phyloP scores from a whole-genome alignment of 345 rosid species.

The Rhodomyrtus tomentosa region DNA sequence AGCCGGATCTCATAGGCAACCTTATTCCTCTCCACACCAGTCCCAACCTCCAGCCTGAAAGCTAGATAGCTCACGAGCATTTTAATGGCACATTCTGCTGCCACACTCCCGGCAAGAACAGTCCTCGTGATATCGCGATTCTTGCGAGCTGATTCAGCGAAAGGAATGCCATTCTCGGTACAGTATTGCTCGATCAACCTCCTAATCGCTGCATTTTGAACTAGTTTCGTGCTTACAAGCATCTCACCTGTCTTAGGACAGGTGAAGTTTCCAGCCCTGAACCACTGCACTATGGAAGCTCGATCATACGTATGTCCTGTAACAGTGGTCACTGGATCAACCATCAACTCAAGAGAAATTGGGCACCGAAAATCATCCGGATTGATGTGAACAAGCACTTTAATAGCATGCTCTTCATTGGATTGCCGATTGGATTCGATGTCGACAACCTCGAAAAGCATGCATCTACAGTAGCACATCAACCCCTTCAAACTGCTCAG shows the following conservation, averaged over 20 bases:
- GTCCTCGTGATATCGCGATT: conserved; percentile 23
- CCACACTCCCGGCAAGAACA: conserved; percentile 32
- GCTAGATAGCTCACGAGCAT: conserved; percentile 37
- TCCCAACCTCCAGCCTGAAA: conserved; percentile 26
- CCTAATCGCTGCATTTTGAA: conserved; percentile 37
- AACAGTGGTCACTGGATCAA: conserved; percentile 48
- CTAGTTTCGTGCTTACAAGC: conserved; percentile 20
- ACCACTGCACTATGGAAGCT: conserved; percentile 53
- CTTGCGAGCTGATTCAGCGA: conserved; percentile 14
- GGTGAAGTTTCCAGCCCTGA: conserved; percentile 43
- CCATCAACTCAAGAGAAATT: conserved; percentile 62
- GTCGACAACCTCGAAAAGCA: conserved; percentile 31
- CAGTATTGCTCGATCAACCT: conserved; percentile 37
- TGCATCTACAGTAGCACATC: conserved; percentile 49
- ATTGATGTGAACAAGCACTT: conserved; percentile 18
- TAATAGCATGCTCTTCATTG: background rate
- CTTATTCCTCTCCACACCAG: conserved; percentile 22
- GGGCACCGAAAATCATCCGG: conserved; percentile 66
- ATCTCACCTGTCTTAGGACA: conserved; percentile 67
- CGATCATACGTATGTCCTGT: conserved; percentile 76
- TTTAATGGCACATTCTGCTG: conserved; percentile 43
- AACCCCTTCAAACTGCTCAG: conserved; percentile 48
- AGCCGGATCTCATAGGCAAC: conserved; percentile 58
- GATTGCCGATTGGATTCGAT: conserved; percentile 3
- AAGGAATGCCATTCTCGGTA: conserved; percentile 25